phyloP scores from a whole-genome alignment of 495 filamentous ascomycete species.

The Aspergillus affinis region DNA sequence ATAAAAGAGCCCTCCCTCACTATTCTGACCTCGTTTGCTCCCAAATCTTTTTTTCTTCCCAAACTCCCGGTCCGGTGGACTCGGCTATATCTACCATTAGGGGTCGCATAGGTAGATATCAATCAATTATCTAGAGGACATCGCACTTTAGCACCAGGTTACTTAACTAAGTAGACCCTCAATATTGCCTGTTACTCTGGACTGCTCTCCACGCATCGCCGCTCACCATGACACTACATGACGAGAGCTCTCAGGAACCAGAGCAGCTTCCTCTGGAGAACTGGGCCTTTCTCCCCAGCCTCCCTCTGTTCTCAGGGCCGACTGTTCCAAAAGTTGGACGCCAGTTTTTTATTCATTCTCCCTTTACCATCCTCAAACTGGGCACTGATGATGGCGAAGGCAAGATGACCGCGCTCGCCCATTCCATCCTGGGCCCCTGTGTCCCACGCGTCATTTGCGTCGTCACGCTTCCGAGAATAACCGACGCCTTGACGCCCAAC shows the following conservation, averaged over 20 bases:
- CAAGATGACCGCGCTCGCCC: constrained; percentile 13
- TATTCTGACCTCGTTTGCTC: too few species aligned
- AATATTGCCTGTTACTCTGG: constrained; percentile 14
- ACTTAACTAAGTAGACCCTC: too few species aligned
- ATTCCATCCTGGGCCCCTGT: constrained; percentile 15
- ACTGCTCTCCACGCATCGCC: constrained; percentile 3
- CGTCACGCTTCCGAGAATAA: constrained; percentile 7
- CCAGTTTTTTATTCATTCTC: constrained; percentile 14
- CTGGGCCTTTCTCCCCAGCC: constrained; percentile 12
- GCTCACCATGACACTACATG: constrained; percentile 5
- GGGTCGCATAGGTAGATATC: too few species aligned
- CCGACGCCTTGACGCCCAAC: constrained; percentile 7
- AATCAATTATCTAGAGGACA: too few species aligned
- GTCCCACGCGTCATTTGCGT: constrained; percentile 15
- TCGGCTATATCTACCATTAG: too few species aligned
- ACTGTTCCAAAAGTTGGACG: constrained; percentile 13
- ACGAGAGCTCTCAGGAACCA: constrained; percentile 12
- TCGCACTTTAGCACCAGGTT: too few species aligned
- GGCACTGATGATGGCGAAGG: constrained; percentile 13
- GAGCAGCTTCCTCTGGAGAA: constrained; percentile 15
- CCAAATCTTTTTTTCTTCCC: too few species aligned
- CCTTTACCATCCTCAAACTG: constrained; percentile 14
- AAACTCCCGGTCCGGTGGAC: too few species aligned
- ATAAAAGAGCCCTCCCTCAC: too few species aligned
- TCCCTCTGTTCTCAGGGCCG: constrained; percentile 12